Conservation (phyloP, 169 alveolate genomes). For the Cryptosporidium viatorum region DNA sequence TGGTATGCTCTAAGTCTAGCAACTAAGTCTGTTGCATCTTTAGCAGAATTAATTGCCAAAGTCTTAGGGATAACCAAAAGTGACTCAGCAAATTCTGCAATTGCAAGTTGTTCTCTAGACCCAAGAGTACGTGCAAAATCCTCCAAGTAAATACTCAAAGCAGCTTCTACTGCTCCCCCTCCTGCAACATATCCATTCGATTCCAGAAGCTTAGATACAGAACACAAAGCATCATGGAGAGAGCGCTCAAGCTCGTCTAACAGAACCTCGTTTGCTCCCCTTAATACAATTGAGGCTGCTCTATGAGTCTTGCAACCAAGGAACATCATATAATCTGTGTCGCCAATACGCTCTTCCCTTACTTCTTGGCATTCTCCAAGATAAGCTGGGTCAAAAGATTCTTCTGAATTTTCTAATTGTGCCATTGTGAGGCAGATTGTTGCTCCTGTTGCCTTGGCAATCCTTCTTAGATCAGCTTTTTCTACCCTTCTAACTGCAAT, state of each 20-base stretch:
- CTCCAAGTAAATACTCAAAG: constrained; percentile 95
- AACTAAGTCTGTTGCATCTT: constrained; percentile 94
- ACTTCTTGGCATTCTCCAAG: constrained; percentile 94
- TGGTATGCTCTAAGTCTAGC: constrained; percentile 94
- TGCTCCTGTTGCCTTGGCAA: constrained; percentile 96
- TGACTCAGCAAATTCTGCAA: constrained; percentile 99
- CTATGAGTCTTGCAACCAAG: constrained; percentile 89
- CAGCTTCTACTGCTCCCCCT: constrained; percentile 99
- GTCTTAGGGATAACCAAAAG: constrained; percentile 97
- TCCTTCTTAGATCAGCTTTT: constrained; percentile 93
- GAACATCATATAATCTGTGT: constrained; percentile 96
- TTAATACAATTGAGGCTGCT: constrained; percentile 89
- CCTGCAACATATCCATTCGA: constrained; percentile 92
- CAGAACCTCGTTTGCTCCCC: constrained; percentile 99
- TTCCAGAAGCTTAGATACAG: constrained; percentile 93
- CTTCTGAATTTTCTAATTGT: constrained; percentile 94
- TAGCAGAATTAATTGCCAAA: constrained; percentile 98
- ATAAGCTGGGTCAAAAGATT: constrained; percentile 89
- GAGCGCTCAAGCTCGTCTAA: constrained; percentile 97
- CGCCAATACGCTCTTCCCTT: constrained; percentile 97
- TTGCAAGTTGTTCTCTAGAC: constrained; percentile 97
- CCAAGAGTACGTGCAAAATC: constrained; percentile 97
- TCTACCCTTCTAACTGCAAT: constrained; percentile 98
- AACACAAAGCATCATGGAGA: constrained; percentile 97
- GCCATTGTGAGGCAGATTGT: constrained; percentile 90